These are phyloP conservation scores for Fusarium acutatum DNA, from an alignment of 2,329 filamentous ascomycete genomes.

Conservation along the genomic window DNA sequence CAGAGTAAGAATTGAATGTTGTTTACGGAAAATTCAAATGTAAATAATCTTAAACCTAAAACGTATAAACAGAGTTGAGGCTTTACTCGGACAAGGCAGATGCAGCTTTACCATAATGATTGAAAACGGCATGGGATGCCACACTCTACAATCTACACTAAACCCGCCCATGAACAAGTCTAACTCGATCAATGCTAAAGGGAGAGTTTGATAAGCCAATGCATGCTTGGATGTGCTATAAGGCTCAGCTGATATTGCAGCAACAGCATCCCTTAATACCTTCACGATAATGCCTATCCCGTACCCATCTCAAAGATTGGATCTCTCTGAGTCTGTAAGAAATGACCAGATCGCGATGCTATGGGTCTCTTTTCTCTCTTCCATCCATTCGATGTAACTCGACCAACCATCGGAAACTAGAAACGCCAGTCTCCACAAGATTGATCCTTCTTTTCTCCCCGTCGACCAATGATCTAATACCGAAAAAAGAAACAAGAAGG, in stretches of 20 bases:
- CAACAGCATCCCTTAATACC: background rate
- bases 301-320: background rate
- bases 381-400: constrained; percentile 2
- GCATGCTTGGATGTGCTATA: constrained; percentile 2
- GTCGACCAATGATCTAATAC: constrained; percentile 22
- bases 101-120: background rate
- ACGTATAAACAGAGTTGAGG: constrained; percentile 1
- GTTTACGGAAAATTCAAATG: constrained; percentile 16
- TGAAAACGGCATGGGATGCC: background rate
- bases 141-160: constrained; percentile 18
- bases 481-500: constrained; percentile 18
- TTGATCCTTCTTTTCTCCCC: constrained; percentile 19
- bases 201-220: constrained; percentile 1
- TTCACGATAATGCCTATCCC: background rate
- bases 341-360: constrained; percentile 18
- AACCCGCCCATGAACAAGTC: constrained; percentile 10
- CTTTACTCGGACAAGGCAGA: background rate
- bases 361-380: constrained; percentile 4
- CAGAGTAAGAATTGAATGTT: background rate
- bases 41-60: constrained; percentile 27
- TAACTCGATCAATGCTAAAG: background rate
- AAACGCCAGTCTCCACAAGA: constrained; percentile 22
- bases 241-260: constrained; percentile 13
- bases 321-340: background rate
- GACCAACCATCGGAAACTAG: constrained; percentile 16